These are phyloP conservation scores for Trichoderma cornu-damae DNA, from an alignment of 2,329 filamentous ascomycete species.

Conservation along the genomic window DNA sequence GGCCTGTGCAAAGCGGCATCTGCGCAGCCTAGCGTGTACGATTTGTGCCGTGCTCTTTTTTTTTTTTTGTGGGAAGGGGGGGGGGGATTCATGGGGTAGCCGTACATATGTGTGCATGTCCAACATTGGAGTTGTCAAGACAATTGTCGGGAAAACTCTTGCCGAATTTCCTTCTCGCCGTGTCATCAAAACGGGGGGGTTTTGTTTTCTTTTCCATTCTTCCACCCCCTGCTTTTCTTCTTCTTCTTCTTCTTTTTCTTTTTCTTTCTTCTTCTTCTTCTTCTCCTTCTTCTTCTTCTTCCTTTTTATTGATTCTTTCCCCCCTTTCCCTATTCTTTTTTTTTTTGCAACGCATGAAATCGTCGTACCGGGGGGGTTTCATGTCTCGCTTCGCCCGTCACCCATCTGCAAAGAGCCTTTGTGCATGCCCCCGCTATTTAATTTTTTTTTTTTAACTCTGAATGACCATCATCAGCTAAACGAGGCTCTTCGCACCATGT, in stretches of 20 bases:
- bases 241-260: background rate
- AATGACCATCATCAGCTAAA: too few species aligned
- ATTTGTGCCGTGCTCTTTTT: background rate
- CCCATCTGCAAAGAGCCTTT: background rate
- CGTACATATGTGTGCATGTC: conserved; percentile 15
- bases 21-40: background rate
- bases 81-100: conserved; percentile 6
- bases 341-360: background rate
- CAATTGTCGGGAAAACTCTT: too few species aligned
- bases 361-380: background rate
- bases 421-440: conserved; percentile 4
- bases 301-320: background rate
- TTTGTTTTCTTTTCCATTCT: too few species aligned
- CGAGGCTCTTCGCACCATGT: too few species aligned
- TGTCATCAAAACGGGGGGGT: background rate
- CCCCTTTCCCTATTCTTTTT: background rate
- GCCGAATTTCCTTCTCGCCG: too few species aligned
- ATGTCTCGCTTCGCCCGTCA: background rate
- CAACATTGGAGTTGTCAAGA: conserved; percentile 16
- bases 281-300: background rate
- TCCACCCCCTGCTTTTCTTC: background rate
- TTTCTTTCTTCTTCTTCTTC: too few species aligned
- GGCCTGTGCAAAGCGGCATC: background rate
- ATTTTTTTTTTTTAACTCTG: too few species aligned
- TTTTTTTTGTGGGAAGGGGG: background rate